Percentiles rank a stretch among this genome's conserved stretches.
phyloP scores from a whole-genome alignment of 306 rosid species.

The Cyamopsis tetragonoloba region DNA sequence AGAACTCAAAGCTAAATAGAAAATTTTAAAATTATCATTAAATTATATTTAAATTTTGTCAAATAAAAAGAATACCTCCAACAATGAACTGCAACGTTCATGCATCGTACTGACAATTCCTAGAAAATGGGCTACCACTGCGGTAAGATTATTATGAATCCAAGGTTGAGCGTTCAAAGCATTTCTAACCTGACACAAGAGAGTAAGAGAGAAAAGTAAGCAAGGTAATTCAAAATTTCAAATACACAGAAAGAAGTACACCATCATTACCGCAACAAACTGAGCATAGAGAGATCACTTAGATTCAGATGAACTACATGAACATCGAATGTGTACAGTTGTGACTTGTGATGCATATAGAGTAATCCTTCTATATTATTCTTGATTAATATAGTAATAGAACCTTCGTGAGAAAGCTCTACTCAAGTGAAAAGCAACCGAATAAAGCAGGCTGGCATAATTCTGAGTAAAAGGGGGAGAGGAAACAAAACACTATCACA shows the following conservation, averaged over 20 bases:
- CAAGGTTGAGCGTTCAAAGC: constrained; percentile 69
- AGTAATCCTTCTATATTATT: not conserved
- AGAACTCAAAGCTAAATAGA: not conserved
- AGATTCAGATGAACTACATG: not conserved
- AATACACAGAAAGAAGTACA: constrained; percentile 9
- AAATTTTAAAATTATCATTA: not conserved
- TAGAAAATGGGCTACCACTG: constrained; percentile 69
- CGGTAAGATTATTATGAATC: constrained; percentile 51
- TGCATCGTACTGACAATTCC: constrained; percentile 77
- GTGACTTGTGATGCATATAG: not conserved
- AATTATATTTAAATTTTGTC: not conserved
- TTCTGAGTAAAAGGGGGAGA: not conserved
- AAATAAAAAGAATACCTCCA: constrained; percentile 64
- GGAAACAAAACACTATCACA: not conserved
- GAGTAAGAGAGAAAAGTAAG: constrained; percentile 21
- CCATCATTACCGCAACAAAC: not conserved
- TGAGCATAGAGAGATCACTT: not conserved
- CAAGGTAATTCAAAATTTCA: constrained; percentile 8
- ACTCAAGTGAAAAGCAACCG: not conserved
- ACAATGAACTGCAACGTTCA: constrained; percentile 72
- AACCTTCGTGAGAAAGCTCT: not conserved
- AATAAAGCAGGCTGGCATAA: not conserved
- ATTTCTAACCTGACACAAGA: constrained; percentile 63
- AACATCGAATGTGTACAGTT: not conserved
- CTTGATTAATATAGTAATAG: not conserved